These are phyloP conservation scores for Talaromyces verruculosus DNA, from an alignment of 2,329 filamentous ascomycete species.

Conservation along the genomic window DNA sequence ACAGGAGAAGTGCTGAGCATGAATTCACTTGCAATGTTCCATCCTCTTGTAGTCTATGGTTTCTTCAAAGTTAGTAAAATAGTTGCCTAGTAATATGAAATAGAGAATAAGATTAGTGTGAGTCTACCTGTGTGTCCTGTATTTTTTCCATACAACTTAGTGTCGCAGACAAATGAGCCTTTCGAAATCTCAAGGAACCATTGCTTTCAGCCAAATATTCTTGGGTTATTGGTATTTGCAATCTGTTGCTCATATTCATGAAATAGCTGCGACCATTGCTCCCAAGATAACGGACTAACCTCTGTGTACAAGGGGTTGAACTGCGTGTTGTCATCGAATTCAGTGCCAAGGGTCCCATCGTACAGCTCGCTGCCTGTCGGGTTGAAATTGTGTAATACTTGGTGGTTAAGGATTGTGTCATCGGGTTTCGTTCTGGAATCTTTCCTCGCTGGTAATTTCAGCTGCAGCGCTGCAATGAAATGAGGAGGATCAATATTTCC, in stretches of 20 bases:
- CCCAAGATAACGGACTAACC: constrained; percentile 3
- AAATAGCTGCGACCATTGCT: constrained; percentile 3
- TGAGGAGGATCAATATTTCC: not conserved
- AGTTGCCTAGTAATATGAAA: not conserved
- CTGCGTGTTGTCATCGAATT: not conserved
- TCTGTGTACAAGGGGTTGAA: not conserved
- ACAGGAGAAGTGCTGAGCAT: not conserved
- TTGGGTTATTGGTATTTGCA: not conserved
- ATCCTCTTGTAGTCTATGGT: not conserved
- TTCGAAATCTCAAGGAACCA: not conserved
- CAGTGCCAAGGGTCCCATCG: not conserved
- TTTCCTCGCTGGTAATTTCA: not conserved
- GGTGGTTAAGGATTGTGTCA: not conserved
- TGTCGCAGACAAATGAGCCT: not conserved
- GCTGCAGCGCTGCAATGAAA: not conserved
- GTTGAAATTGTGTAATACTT: not conserved
- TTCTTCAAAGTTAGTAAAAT: not conserved
- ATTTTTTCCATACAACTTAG: not conserved
- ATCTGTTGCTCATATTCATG: constrained; percentile 5
- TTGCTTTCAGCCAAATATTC: not conserved
- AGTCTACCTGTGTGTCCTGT: not conserved
- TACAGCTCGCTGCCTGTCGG: not conserved
- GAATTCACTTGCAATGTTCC: not conserved
- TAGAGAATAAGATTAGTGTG: not conserved
- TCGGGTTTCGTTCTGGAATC: not conserved